Conservation (phyloP, 192 early-diverging fungal species). For the Rhizophagus clarus region DNA sequence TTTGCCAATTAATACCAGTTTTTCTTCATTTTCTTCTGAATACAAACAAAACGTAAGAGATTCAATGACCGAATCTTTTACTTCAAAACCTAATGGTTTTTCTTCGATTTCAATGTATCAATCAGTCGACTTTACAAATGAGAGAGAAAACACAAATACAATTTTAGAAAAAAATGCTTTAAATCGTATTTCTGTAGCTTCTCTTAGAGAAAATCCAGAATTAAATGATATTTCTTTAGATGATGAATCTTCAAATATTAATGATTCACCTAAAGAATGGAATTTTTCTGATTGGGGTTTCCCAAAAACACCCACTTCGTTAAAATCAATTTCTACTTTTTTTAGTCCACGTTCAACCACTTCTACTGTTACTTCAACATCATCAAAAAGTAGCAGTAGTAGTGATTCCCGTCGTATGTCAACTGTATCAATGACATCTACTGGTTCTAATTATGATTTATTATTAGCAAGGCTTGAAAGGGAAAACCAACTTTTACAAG, state of each 20-base stretch:
- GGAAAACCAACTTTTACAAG: conserved; percentile 63
- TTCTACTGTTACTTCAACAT: conserved; percentile 17
- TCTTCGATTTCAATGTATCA: conserved; percentile 20
- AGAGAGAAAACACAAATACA: not conserved
- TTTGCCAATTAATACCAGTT: not conserved
- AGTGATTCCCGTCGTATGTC: conserved; percentile 37
- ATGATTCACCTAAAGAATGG: conserved; percentile 35
- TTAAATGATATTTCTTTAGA: conserved; percentile 46
- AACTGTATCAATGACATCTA: conserved; percentile 40
- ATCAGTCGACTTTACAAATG: not conserved
- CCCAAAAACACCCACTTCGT: conserved; percentile 18
- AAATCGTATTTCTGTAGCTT: conserved; percentile 31
- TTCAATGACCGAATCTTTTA: not conserved
- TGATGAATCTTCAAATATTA: conserved; percentile 32
- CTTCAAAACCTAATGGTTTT: conserved; percentile 23
- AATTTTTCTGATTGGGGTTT: conserved; percentile 17
- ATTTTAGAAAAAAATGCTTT: not conserved
- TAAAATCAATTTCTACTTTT: not conserved
- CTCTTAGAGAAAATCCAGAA: conserved; percentile 39
- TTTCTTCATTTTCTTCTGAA: conserved; percentile 12
- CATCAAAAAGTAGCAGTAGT: not conserved
- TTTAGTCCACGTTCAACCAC: conserved; percentile 28
- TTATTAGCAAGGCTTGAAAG: conserved; percentile 68
- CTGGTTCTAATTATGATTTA: conserved; percentile 60
- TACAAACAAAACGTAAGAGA: not conserved